These are phyloP conservation scores for Rubroshorea leprosula DNA, from an alignment of 345 rosid species.

Conservation along the genomic window DNA sequence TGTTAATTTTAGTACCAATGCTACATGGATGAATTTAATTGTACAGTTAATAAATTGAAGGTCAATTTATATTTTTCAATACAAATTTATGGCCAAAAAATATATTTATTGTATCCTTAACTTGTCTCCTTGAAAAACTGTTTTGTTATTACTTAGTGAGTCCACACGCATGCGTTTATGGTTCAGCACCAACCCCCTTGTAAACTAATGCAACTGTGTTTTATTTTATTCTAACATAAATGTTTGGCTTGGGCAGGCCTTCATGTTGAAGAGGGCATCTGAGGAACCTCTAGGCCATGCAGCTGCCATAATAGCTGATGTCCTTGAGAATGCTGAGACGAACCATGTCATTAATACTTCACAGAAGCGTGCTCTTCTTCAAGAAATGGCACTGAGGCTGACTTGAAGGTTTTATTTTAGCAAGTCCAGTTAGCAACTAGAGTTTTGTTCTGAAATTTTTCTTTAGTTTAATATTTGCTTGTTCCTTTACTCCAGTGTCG, in stretches of 20 bases:
- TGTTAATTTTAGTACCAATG: too few species aligned
- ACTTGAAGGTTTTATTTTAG: constrained; percentile 24
- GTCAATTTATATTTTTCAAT: too few species aligned
- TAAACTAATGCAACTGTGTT: too few species aligned
- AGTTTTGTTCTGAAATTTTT: neutral
- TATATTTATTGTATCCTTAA: too few species aligned
- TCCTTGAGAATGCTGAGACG: constrained; percentile 88
- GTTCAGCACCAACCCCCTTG: too few species aligned
- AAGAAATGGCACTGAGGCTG: constrained; percentile 91
- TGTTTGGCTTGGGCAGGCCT: constrained; percentile 49
- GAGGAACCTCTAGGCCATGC: constrained; percentile 99
- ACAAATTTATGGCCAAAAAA: too few species aligned
- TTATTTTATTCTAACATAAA: neutral
- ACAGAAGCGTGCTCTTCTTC: constrained; percentile 91
- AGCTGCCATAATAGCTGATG: constrained; percentile 83
- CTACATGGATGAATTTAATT: too few species aligned
- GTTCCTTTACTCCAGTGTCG: neutral
- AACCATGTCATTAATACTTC: constrained; percentile 71
- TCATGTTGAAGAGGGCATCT: constrained; percentile 77
- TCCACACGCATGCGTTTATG: too few species aligned
- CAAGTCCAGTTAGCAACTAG: neutral
- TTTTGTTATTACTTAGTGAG: too few species aligned
- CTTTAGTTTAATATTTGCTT: neutral
- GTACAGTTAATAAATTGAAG: too few species aligned
- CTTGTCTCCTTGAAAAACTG: too few species aligned